These are phyloP conservation scores for Phytophthora chlamydospora DNA, from an alignment of 352 stramenopile species.

Conservation along the genomic window DNA sequence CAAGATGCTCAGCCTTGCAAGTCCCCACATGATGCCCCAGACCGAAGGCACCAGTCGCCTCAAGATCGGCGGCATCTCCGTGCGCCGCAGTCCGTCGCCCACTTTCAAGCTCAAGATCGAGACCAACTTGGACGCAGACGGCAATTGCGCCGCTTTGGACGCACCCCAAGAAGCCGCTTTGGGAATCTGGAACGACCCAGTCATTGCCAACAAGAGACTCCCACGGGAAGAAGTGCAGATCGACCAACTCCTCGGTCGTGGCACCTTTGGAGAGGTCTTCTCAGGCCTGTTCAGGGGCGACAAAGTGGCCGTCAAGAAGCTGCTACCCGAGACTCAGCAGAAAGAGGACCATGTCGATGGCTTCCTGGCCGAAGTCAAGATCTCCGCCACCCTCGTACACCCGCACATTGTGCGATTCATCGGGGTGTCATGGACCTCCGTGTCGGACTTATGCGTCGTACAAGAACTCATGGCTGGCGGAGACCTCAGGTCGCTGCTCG, in stretches of 20 bases:
- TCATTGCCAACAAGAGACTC: slow-evolving; percentile 27
- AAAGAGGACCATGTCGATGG: slow-evolving; percentile 30
- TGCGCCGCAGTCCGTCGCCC: slow-evolving; percentile 20
- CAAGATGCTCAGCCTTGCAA: slow-evolving; percentile 26
- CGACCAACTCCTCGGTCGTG: slow-evolving; percentile 29
- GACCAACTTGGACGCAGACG: slow-evolving; percentile 23
- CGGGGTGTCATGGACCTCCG: slow-evolving; percentile 52
- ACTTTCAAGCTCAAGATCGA: slow-evolving; percentile 29
- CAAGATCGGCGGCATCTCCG: slow-evolving; percentile 29
- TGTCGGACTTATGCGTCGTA: slow-evolving; percentile 42
- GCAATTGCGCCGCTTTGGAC: slow-evolving; percentile 10
- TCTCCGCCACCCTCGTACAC: slow-evolving; percentile 50
- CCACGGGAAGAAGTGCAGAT: slow-evolving; percentile 42
- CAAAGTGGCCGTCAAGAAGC: slow-evolving; percentile 51
- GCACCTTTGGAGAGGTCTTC: slow-evolving; percentile 45
- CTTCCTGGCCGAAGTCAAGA: slow-evolving; percentile 52
- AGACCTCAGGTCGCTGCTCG: slow-evolving; percentile 40
- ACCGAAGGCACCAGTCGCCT: slow-evolving; percentile 15
- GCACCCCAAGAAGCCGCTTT: slow-evolving; percentile 3
- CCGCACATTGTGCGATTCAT: slow-evolving; percentile 56
- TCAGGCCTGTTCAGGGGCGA: slow-evolving; percentile 38
- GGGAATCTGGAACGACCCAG: slow-evolving; percentile 20
- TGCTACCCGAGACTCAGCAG: slow-evolving; percentile 13
- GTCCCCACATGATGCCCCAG: slow-evolving; percentile 10
- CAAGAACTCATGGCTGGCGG: slow-evolving; percentile 47